Percentiles rank a stretch among this genome's conserved stretches.
Conservation (phyloP, 1,284 basidiomycete species). For the Puccinia horiana region DNA sequence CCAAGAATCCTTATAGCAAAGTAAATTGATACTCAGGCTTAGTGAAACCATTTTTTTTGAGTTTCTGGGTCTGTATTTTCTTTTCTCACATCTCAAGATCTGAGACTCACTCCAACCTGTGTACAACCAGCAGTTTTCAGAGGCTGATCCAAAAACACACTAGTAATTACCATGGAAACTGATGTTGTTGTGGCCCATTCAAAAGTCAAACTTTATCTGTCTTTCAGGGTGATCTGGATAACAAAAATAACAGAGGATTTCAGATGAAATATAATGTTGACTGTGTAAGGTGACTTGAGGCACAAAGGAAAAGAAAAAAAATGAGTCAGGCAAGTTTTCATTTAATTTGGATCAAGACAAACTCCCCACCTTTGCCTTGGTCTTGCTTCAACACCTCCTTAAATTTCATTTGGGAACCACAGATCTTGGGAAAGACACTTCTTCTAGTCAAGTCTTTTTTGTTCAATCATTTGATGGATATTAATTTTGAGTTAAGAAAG, state of each 20-base stretch:
- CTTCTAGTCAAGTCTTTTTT: slow-evolving; percentile 69
- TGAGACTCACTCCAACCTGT: slow-evolving; percentile 78
- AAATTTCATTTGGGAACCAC: slow-evolving; percentile 45
- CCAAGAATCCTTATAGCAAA: slow-evolving; percentile 67
- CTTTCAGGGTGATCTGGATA: slow-evolving; percentile 54
- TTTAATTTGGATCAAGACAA: background rate
- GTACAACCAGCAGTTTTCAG: slow-evolving; percentile 78
- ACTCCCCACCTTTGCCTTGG: slow-evolving; percentile 16
- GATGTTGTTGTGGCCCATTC: slow-evolving; percentile 58
- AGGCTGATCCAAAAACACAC: slow-evolving; percentile 66
- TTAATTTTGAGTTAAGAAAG: slow-evolving; percentile 68
- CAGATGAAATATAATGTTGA: slow-evolving; percentile 76
- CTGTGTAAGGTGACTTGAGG: slow-evolving; percentile 77
- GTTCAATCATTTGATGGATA: slow-evolving; percentile 63
- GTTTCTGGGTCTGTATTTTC: background rate
- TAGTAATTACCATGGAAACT: slow-evolving; percentile 73
- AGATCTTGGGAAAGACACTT: slow-evolving; percentile 67
- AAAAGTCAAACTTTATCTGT: slow-evolving; percentile 52
- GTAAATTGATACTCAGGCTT: background rate
- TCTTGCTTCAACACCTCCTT: slow-evolving; percentile 33
- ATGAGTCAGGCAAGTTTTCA: background rate
- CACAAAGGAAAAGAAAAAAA: slow-evolving; percentile 50
- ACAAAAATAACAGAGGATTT: slow-evolving; percentile 52
- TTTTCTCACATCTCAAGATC: slow-evolving; percentile 35
- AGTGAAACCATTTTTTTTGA: background rate